A percentile compares a stretch with the other conserved stretches of the same genome.
Conservation (phyloP, 1,139 yeast genomes). For the Kurtzmaniella natalensis region DNA sequence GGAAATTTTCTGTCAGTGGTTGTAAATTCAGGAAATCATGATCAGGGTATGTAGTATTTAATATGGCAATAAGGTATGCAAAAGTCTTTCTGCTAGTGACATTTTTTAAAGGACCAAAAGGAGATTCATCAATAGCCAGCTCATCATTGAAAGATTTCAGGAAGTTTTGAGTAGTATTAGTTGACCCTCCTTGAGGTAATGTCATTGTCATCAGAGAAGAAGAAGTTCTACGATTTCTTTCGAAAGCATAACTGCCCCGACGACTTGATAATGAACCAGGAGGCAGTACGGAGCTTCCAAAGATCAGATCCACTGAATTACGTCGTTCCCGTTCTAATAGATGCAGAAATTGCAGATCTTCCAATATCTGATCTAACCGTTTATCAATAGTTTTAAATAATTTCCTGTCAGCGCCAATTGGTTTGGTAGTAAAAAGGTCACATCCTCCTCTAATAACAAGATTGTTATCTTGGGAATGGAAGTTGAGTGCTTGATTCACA, state of each 20-base stretch:
- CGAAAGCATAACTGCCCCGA: slow-evolving; percentile 22
- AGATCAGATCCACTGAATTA: slow-evolving; percentile 30
- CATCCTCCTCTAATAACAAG: slow-evolving; percentile 78
- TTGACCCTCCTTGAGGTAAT: slow-evolving; percentile 9
- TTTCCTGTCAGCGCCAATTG: slow-evolving; percentile 85
- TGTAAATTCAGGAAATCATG: slow-evolving; percentile 87
- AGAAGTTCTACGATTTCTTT: slow-evolving; percentile 24
- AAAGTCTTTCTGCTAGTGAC: slow-evolving; percentile 82
- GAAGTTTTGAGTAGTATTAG: slow-evolving; percentile 7
- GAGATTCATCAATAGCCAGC: slow-evolving; percentile 54
- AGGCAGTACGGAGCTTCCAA: slow-evolving; percentile 37
- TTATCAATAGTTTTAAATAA: slow-evolving; percentile 83
- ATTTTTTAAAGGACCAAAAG: slow-evolving; percentile 89
- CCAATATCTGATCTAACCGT: slow-evolving; percentile 64
- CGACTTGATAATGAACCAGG: slow-evolving; percentile 12
- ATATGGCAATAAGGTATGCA: slow-evolving; percentile 84
- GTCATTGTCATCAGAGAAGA: slow-evolving; percentile 15
- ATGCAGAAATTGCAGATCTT: slow-evolving; percentile 47
- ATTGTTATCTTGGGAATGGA: slow-evolving; percentile 83
- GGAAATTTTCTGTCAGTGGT: slow-evolving; percentile 73
- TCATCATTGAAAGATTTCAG: slow-evolving; percentile 20
- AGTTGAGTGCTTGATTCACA: slow-evolving; percentile 81
- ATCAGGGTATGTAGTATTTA: slow-evolving; percentile 92
- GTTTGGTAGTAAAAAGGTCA: slow-evolving; percentile 90
- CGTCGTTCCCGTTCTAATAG: slow-evolving; percentile 40